These are phyloP conservation scores for Monilinia fructigena DNA, from an alignment of 2,329 filamentous ascomycete species.

Conservation along the genomic window DNA sequence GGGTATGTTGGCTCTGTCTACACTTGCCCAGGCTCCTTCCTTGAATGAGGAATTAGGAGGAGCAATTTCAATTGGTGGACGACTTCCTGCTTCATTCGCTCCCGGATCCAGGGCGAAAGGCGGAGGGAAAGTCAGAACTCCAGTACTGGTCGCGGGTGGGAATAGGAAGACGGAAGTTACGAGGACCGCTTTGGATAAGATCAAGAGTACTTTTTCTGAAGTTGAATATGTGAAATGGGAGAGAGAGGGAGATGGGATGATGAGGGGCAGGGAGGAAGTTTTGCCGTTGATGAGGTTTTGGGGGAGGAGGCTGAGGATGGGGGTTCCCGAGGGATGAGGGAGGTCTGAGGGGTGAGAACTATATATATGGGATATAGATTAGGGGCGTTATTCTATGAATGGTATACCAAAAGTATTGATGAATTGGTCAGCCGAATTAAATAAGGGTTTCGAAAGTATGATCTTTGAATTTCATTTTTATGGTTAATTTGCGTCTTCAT, in stretches of 20 bases:
- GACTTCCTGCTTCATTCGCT: slow-evolving; percentile 45
- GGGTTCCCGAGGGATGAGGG: slow-evolving; percentile 52
- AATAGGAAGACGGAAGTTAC: slow-evolving; percentile 55
- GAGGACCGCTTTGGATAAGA: slow-evolving; percentile 59
- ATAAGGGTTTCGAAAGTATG: no score
- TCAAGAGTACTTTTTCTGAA: slow-evolving; percentile 65
- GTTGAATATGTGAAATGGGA: slow-evolving; percentile 69
- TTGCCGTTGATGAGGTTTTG: slow-evolving; percentile 85
- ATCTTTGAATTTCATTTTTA: no score
- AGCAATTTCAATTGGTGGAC: slow-evolving; percentile 62
- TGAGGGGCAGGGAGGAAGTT: slow-evolving; percentile 79
- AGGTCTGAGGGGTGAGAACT: slow-evolving; percentile 40
- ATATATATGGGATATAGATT: no score
- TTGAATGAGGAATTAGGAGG: slow-evolving; percentile 50
- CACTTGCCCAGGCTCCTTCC: slow-evolving; percentile 33
- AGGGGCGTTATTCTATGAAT: no score
- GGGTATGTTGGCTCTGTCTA: slow-evolving; percentile 52
- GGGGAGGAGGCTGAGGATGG: slow-evolving; percentile 59
- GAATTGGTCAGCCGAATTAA: background rate
- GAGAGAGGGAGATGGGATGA: slow-evolving; percentile 75
- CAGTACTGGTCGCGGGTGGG: slow-evolving; percentile 61
- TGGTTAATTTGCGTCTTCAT: no score
- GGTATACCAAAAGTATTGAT: no score
- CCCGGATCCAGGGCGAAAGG: slow-evolving; percentile 42
- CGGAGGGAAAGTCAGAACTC: slow-evolving; percentile 58